Conservation (phyloP, 2,329 filamentous ascomycete species). For the Dactylellina haptotyla region DNA sequence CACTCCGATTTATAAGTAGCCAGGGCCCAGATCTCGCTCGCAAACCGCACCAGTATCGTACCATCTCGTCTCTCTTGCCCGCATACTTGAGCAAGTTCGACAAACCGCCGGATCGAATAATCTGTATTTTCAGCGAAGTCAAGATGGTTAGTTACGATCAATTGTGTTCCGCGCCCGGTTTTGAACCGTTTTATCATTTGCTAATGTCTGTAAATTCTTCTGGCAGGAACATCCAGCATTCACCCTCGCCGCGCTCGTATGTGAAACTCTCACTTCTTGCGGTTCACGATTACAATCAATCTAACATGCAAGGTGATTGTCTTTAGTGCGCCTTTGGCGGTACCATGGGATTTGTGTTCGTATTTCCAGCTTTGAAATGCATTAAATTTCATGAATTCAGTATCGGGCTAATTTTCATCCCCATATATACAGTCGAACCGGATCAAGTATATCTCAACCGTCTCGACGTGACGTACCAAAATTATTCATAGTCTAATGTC, state of each 20-base stretch:
- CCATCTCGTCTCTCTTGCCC: neutral
- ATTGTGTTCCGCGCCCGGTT: neutral
- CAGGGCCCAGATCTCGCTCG: neutral
- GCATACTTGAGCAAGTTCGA: no score
- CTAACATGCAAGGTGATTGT: neutral
- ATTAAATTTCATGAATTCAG: neutral
- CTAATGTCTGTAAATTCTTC: neutral
- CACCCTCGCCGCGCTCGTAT: slow-evolving; percentile 48
- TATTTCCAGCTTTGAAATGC: neutral
- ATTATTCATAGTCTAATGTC: neutral
- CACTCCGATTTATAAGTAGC: slow-evolving; percentile 29
- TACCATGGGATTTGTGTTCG: slow-evolving; percentile 76
- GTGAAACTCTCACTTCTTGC: neutral
- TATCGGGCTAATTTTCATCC: neutral
- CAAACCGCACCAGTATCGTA: slow-evolving; percentile 1
- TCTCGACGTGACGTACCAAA: neutral
- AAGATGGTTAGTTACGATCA: slow-evolving; percentile 30
- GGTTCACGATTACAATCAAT: slow-evolving; percentile 2
- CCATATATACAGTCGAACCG: slow-evolving; percentile 70
- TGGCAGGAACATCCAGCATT: slow-evolving; percentile 52
- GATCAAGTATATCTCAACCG: slow-evolving; percentile 69
- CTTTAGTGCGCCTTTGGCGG: slow-evolving; percentile 79
- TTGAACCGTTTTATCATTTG: neutral
- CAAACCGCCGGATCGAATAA: neutral
- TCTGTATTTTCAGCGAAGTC: neutral